phyloP scores from a whole-genome alignment of 2,329 filamentous ascomycete genomes.

The Emergomyces pasteurianus region DNA sequence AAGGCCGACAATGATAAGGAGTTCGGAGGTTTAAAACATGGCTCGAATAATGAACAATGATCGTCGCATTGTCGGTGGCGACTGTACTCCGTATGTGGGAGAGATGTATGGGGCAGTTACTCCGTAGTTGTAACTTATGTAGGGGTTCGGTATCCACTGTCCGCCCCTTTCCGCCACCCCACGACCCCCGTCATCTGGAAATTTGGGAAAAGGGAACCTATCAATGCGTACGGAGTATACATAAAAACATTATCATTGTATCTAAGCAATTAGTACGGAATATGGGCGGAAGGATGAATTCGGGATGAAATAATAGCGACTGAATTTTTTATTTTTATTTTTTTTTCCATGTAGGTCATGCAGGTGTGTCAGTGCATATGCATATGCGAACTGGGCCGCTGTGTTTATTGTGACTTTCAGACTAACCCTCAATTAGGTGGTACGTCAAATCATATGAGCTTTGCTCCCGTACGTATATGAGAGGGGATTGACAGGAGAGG shows the following conservation, averaged over 20 bases:
- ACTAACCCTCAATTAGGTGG: background rate
- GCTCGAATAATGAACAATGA: background rate
- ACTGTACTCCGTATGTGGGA: background rate
- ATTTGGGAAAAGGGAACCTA: background rate
- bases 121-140: background rate
- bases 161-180: background rate
- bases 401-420: background rate
- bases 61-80: background rate
- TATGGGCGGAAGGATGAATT: no score
- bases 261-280: background rate
- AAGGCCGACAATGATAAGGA: background rate
- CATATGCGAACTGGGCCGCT: background rate
- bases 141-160: background rate
- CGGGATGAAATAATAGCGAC: no score
- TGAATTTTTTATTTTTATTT: no score
- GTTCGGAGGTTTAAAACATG: background rate
- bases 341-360: no score
- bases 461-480: background rate
- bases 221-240: background rate
- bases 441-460: background rate
- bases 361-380: background rate
- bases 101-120: background rate
- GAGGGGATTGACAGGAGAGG: background rate
- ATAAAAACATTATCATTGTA: background rate
- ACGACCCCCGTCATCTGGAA: background rate